These are phyloP conservation scores for Schwanniomyces yamadae DNA, from an alignment of 805 yeast genomes.

Conservation along the genomic window DNA sequence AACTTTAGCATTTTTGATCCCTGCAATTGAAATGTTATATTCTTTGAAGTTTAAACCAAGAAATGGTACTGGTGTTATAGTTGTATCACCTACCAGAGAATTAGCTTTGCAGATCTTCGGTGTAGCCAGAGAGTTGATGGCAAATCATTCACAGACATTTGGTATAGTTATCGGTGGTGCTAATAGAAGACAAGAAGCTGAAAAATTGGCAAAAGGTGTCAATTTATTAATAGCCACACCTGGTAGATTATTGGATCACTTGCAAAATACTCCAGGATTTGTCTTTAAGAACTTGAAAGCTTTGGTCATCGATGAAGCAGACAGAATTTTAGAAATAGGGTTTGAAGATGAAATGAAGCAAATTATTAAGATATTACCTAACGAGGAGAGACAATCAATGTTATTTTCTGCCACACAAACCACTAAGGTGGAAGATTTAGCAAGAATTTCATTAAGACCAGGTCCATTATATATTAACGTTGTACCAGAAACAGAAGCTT, in stretches of 20 bases:
- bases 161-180: constrained; percentile 99
- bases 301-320: constrained; percentile 95
- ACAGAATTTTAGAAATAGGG: constrained; percentile 94
- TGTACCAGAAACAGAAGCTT: constrained; percentile 74
- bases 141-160: constrained; percentile 84
- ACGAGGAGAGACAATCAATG: constrained; percentile 93
- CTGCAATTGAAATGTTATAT: constrained; percentile 90
- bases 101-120: constrained; percentile 97
- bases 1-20: constrained; percentile 91
- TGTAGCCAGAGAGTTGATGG: constrained; percentile 93
- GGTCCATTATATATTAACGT: constrained; percentile 95
- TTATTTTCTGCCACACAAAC: constrained; percentile 99
- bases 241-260: constrained; percentile 93
- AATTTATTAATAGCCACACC: constrained; percentile 95
- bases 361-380: constrained; percentile 89
- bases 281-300: constrained; percentile 94
- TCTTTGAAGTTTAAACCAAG: constrained; percentile 93
- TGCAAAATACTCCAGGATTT: constrained; percentile 93
- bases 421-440: constrained; percentile 96
- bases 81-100: constrained; percentile 97
- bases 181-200: constrained; percentile 96
- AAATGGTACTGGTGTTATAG: constrained; percentile 96
- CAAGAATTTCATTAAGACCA: constrained; percentile 89
- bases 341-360: constrained; percentile 99
- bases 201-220: constrained; percentile 89